Percentiles rank a stretch among this genome's conserved stretches.
phyloP scores from a whole-genome alignment of 352 stramenopile species.

The Globisporangium spinosum region DNA sequence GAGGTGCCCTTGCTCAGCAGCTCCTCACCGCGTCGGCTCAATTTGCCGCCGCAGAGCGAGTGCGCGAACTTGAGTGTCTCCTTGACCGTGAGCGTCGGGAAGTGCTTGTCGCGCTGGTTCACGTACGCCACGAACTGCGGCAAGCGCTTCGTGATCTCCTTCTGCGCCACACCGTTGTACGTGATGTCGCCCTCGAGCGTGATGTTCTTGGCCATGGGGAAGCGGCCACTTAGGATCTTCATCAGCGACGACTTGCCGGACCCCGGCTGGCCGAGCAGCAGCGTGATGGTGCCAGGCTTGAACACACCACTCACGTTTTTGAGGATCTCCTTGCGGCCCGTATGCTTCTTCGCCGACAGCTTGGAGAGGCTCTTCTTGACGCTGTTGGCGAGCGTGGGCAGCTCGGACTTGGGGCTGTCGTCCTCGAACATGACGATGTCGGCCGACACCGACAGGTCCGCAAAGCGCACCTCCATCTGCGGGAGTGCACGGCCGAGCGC shows the following conservation, averaged over 20 bases:
- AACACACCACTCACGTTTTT: not conserved
- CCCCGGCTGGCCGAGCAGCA: not conserved
- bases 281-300: not conserved
- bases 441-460: not conserved
- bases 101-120: constrained; percentile 45
- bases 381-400: not conserved
- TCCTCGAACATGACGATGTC: not conserved
- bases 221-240: constrained; percentile 22
- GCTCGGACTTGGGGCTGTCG: not conserved
- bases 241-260: constrained; percentile 19
- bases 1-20: constrained; percentile 21
- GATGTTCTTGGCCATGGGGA: constrained; percentile 11
- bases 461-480: not conserved
- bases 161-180: constrained; percentile 15
- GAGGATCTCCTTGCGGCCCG: not conserved
- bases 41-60: constrained; percentile 27
- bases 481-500: not conserved
- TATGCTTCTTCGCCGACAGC: no score
- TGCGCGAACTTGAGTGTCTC: constrained; percentile 54
- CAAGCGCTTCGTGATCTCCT: constrained; percentile 10
- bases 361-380: not conserved
- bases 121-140: constrained; percentile 51
- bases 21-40: not conserved
- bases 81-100: constrained; percentile 41
- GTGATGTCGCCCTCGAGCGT: constrained; percentile 12